phyloP scores from a whole-genome alignment of 176 grass and related monocot genomes.

The Triticum urartu region DNA sequence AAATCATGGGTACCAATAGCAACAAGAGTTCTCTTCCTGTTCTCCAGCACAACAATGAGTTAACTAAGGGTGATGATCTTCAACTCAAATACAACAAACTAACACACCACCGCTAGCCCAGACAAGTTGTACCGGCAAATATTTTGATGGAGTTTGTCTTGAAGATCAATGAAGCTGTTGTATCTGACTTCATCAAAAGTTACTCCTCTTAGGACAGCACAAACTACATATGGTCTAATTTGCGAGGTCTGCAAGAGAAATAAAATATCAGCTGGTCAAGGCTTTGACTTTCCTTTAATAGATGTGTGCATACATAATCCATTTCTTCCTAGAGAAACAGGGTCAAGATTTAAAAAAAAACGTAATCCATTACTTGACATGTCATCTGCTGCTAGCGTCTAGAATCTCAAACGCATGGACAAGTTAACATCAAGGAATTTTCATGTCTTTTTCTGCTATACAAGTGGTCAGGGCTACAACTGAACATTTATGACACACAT shows the following conservation, averaged over 20 bases:
- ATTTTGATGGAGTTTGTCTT: constrained; percentile 99
- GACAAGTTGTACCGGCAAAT: constrained; percentile 75
- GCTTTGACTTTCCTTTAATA: neutral
- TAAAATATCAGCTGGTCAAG: constrained; percentile 7
- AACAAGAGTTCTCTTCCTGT: constrained; percentile 89
- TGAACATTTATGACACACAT: neutral
- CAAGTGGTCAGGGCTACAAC: neutral
- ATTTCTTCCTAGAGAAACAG: neutral
- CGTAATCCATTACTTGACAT: neutral
- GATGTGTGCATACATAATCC: neutral
- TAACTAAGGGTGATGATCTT: constrained; percentile 22
- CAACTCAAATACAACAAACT: constrained; percentile 26
- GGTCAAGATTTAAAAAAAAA: neutral
- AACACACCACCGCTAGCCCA: neutral
- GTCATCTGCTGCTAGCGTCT: neutral
- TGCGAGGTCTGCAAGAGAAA: constrained; percentile 61
- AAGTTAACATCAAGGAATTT: neutral
- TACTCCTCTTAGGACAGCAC: constrained; percentile 85
- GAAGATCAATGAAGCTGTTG: constrained; percentile 98
- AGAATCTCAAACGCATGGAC: neutral
- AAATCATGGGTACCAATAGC: constrained; percentile 99
- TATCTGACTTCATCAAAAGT: constrained; percentile 90
- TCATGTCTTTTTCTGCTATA: neutral
- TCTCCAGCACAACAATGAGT: constrained; percentile 17
- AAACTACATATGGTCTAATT: constrained; percentile 88